These are phyloP conservation scores for Phaseolus coccineus DNA, from an alignment of 331 rosid species.

Conservation along the genomic window DNA sequence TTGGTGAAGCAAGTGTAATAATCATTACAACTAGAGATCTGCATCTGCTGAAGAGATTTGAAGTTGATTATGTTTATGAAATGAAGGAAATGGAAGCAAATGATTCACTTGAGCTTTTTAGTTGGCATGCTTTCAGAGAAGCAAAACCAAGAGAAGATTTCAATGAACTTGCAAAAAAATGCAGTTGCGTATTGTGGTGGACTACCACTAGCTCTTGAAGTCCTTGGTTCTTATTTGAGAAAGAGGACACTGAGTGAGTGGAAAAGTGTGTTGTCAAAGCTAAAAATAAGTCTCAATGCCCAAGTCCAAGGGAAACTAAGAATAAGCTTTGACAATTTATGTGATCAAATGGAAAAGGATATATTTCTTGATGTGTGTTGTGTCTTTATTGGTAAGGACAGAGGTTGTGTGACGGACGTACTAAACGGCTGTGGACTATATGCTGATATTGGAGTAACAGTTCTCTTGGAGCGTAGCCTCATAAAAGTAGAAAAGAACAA, in stretches of 20 bases:
- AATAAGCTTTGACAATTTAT: too few relatives aligned
- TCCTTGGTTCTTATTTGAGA: too few relatives aligned
- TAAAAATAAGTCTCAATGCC: too few relatives aligned
- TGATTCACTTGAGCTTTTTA: too few relatives aligned
- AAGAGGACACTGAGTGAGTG: too few relatives aligned
- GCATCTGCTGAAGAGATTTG: too few relatives aligned
- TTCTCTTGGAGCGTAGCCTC: background rate
- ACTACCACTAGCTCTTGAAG: too few relatives aligned
- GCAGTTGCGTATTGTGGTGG: slow-evolving; percentile 1
- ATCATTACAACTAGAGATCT: too few relatives aligned
- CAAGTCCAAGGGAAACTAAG: too few relatives aligned
- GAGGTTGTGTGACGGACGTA: background rate
- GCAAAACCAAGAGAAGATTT: background rate
- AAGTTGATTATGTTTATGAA: too few relatives aligned
- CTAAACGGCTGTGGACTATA: background rate
- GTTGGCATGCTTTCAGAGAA: background rate
- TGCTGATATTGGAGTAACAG: background rate
- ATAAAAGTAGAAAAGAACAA: background rate
- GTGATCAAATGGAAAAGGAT: background rate
- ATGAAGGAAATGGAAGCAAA: too few relatives aligned
- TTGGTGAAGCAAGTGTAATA: background rate
- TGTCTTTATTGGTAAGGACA: background rate
- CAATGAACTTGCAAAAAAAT: background rate
- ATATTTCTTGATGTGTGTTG: background rate
- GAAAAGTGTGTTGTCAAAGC: too few relatives aligned